phyloP scores from a whole-genome alignment of 768 basidiomycete species.

The Macrolepiota dolichaula region DNA sequence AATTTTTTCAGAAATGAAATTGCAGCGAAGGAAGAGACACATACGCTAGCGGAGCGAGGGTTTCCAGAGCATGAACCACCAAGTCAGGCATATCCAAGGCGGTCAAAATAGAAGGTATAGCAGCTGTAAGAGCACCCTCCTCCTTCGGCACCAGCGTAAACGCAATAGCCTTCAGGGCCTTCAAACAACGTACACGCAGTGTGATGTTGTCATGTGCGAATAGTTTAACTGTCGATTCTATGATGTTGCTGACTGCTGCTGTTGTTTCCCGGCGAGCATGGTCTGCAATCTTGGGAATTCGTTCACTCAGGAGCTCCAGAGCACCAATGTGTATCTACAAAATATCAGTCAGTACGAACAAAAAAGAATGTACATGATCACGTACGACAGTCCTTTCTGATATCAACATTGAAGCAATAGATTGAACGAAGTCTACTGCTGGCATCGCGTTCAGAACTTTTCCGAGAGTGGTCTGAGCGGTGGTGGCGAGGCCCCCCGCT shows the following conservation, averaged over 20 bases:
- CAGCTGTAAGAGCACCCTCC: slow-evolving; percentile 55
- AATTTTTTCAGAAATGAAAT: slow-evolving; percentile 10
- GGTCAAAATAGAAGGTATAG: slow-evolving; percentile 56
- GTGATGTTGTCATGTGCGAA: slow-evolving; percentile 2
- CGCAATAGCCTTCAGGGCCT: slow-evolving; percentile 58
- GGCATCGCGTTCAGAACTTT: slow-evolving; percentile 62
- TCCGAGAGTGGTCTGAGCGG: slow-evolving; percentile 49
- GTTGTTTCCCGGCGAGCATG: slow-evolving; percentile 50
- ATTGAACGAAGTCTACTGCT: slow-evolving; percentile 63
- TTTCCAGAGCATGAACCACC: slow-evolving; percentile 42
- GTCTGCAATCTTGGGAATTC: slow-evolving; percentile 58
- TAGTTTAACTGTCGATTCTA: slow-evolving; percentile 21
- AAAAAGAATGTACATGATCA: not conserved
- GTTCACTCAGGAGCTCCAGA: slow-evolving; percentile 64
- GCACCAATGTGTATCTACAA: slow-evolving; percentile 62
- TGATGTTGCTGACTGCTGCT: slow-evolving; percentile 48
- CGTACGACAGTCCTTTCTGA: slow-evolving; percentile 52
- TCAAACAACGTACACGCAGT: slow-evolving; percentile 9
- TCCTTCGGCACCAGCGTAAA: slow-evolving; percentile 60
- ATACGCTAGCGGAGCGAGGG: slow-evolving; percentile 62
- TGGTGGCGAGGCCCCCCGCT: slow-evolving; percentile 39
- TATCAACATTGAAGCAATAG: slow-evolving; percentile 52
- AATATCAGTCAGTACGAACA: slow-evolving; percentile 8
- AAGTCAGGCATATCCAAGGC: slow-evolving; percentile 38
- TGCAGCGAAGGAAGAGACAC: slow-evolving; percentile 20